Percentiles rank a stretch among this genome's conserved stretches.
Evolutionary conservation across 2,329 filamentous ascomycete species (phyloP).

Genomic region (Epichloe aotearoae): DNA sequence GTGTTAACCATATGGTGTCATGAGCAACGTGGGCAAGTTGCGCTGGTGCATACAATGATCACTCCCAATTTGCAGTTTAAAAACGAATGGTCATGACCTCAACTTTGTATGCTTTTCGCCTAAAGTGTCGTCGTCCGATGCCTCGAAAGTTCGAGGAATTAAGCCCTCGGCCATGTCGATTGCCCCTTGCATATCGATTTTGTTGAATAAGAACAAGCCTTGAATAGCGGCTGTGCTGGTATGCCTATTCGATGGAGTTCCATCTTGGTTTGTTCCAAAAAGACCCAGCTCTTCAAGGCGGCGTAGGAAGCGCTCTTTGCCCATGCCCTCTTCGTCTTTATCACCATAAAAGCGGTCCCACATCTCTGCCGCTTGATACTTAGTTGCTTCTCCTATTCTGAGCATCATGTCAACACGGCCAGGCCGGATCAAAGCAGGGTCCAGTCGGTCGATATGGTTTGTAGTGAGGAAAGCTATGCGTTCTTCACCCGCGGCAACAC

Average conservation of each 20-base stretch:
- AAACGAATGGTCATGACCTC: background rate
- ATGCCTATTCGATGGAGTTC: conserved; percentile 31
- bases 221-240: conserved; percentile 89
- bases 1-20: background rate
- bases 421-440: conserved; percentile 78
- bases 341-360: conserved; percentile 95
- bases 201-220: conserved; percentile 90
- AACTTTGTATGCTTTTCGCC: background rate
- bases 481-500: conserved; percentile 89
- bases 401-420: conserved; percentile 91
- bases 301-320: conserved; percentile 55
- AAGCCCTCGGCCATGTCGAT: conserved; percentile 64
- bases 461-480: conserved; percentile 88
- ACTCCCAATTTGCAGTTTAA: background rate
- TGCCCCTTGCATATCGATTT: conserved; percentile 76
- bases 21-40: background rate
- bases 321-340: conserved; percentile 49
- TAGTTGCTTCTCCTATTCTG: conserved; percentile 74
- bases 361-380: conserved; percentile 71
- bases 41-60: background rate
- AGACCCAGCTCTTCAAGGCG: conserved; percentile 58
- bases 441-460: conserved; percentile 82
- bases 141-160: conserved; percentile 42
- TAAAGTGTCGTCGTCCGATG: conserved; percentile 17
- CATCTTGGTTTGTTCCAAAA: conserved; percentile 43